Conservation (phyloP, 305 asterid genomes). For the Solanum hybrid region DNA sequence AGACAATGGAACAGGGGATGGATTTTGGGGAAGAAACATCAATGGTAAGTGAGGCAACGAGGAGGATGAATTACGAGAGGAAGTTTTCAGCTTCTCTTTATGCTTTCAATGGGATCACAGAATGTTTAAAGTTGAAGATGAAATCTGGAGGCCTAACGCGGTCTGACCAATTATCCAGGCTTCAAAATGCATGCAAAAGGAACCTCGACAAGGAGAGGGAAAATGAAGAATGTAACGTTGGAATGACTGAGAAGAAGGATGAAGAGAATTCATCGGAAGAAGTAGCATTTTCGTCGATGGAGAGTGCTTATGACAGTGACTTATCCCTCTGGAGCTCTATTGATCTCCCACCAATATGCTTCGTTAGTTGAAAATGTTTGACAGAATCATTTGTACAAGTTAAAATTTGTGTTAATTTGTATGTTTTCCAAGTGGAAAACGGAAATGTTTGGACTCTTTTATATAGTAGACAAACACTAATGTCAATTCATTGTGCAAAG, state of each 20-base stretch:
- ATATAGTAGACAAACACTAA: neutral
- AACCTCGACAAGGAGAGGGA: constrained; percentile 10
- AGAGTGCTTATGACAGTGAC: constrained; percentile 29
- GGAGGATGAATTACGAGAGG: constrained; percentile 64
- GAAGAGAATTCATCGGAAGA: constrained; percentile 1
- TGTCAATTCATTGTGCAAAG: neutral
- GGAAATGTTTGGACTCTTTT: neutral
- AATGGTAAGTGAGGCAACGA: constrained; percentile 45
- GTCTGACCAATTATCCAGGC: constrained; percentile 34
- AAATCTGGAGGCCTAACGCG: constrained; percentile 15
- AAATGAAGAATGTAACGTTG: neutral
- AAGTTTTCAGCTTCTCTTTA: constrained; percentile 66
- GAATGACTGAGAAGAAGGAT: constrained; percentile 6
- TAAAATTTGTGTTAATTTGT: neutral
- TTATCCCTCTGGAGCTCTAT: constrained; percentile 51
- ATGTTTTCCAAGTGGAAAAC: neutral
- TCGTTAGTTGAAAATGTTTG: constrained; percentile 23
- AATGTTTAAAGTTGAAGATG: constrained; percentile 50
- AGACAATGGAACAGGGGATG: constrained; percentile 25
- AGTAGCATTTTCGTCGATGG: neutral
- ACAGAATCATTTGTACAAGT: neutral
- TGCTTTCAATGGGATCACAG: constrained; percentile 62
- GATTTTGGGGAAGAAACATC: constrained; percentile 32
- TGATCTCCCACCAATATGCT: constrained; percentile 58
- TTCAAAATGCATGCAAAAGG: constrained; percentile 36